Evolutionary conservation across 768 basidiomycete species (phyloP).

Genomic region (Saitozyma sp.): DNA sequence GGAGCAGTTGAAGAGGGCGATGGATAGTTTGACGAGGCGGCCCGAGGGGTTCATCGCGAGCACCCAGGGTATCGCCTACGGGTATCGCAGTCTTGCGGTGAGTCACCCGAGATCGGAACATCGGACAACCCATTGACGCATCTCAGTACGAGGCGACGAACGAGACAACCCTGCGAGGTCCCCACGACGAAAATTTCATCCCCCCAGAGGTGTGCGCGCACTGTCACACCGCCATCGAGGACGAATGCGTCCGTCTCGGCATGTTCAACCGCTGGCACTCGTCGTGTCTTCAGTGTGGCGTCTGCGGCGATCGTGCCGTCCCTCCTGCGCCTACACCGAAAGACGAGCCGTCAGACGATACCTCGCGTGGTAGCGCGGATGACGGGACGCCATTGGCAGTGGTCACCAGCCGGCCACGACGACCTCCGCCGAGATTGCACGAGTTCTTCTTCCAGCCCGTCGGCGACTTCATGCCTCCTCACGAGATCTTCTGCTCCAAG

Average conservation of each 20-base stretch:
- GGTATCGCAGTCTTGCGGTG: slow-evolving; percentile 89
- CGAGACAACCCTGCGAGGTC: slow-evolving; percentile 50
- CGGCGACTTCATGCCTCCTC: slow-evolving; percentile 16
- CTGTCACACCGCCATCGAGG: slow-evolving; percentile 88
- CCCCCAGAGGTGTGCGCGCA: slow-evolving; percentile 76
- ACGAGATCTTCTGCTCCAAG: slow-evolving; percentile 70
- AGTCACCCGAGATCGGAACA: slow-evolving; percentile 55
- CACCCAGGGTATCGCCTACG: slow-evolving; percentile 85
- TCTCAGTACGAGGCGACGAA: slow-evolving; percentile 45
- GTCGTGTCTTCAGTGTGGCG: slow-evolving; percentile 79
- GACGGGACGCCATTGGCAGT: slow-evolving; percentile 52
- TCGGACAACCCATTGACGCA: background rate
- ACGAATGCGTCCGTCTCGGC: slow-evolving; percentile 91
- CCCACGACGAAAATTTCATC: slow-evolving; percentile 35
- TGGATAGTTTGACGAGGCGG: slow-evolving; percentile 31
- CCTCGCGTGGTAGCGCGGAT: slow-evolving; percentile 50
- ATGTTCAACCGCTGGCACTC: slow-evolving; percentile 99
- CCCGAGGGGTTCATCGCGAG: slow-evolving; percentile 63
- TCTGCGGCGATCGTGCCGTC: slow-evolving; percentile 71
- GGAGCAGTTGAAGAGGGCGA: slow-evolving; percentile 37
- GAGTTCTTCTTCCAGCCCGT: slow-evolving; percentile 67
- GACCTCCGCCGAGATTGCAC: slow-evolving; percentile 77
- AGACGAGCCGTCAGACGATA: slow-evolving; percentile 44
- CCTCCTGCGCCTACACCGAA: slow-evolving; percentile 49
- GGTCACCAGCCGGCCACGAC: slow-evolving; percentile 55